These are phyloP conservation scores for Volvariella volvacea DNA, from an alignment of 1,284 basidiomycete genomes.

Conservation along the genomic window DNA sequence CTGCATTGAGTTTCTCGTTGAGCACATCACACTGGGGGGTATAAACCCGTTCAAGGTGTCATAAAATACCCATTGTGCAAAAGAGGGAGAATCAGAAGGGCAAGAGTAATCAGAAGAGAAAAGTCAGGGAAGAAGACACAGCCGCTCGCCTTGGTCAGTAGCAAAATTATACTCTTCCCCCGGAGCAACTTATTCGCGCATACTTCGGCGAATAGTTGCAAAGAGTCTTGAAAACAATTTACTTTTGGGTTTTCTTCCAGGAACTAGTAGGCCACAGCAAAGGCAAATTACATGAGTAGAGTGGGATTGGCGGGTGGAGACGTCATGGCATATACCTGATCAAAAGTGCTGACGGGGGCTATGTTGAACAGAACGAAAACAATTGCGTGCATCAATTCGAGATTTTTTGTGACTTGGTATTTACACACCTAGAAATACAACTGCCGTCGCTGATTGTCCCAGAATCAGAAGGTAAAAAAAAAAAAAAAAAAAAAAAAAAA, in stretches of 20 bases:
- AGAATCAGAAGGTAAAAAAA: too few relatives aligned
- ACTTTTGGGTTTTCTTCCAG: slow-evolving; percentile 77
- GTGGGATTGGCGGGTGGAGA: too few relatives aligned
- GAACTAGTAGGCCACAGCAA: too few relatives aligned
- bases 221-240: slow-evolving; percentile 77
- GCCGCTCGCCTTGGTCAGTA: slow-evolving; percentile 50
- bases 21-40: slow-evolving; percentile 81
- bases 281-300: too few relatives aligned
- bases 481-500: too few relatives aligned
- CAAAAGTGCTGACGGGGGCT: slow-evolving; percentile 81
- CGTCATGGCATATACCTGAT: slow-evolving; percentile 63
- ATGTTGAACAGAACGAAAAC: not conserved
- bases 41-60: too few relatives aligned
- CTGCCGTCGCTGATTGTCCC: slow-evolving; percentile 69
- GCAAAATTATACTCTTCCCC: slow-evolving; percentile 70
- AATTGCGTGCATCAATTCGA: not conserved
- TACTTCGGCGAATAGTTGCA: slow-evolving; percentile 78
- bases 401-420: too few relatives aligned
- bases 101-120: slow-evolving; percentile 19
- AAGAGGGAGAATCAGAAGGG: slow-evolving; percentile 1
- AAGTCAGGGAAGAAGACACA: not conserved
- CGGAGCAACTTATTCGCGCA: slow-evolving; percentile 74
- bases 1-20: slow-evolving; percentile 59
- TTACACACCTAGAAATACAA: slow-evolving; percentile 57
- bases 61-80: too few relatives aligned